A percentile compares a stretch with the other conserved stretches of the same genome.
Evolutionary conservation across 768 basidiomycete species (phyloP).

Genomic region (Boletus eberwhitei): DNA sequence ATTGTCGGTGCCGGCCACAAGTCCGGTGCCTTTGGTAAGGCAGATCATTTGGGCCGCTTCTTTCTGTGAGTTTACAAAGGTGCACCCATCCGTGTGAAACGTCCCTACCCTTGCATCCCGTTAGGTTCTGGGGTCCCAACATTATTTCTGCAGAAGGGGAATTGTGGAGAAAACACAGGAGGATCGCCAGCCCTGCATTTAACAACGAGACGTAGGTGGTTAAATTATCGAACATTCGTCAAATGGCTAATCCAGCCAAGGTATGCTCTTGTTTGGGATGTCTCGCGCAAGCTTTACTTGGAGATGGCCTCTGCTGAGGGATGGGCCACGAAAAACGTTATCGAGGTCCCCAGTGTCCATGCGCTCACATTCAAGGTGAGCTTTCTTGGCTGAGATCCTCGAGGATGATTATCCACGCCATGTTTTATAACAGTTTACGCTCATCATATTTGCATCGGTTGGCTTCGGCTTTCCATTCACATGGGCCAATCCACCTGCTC

Average conservation of each 20-base stretch:
- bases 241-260: constrained; percentile 5
- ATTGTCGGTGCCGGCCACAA: constrained; percentile 18
- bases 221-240: not conserved
- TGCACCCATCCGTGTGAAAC: not conserved
- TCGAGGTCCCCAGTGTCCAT: constrained; percentile 15
- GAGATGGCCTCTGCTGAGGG: constrained; percentile 18
- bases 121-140: constrained; percentile 20
- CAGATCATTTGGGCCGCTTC: constrained; percentile 5
- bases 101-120: not conserved
- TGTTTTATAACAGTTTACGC: constrained; percentile 12
- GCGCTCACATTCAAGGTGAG: constrained; percentile 20
- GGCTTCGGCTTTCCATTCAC: constrained; percentile 25
- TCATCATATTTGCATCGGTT: constrained; percentile 22
- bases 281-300: constrained; percentile 15
- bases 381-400: not conserved
- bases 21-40: constrained; percentile 19
- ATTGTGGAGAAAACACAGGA: constrained; percentile 22
- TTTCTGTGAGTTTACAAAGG: constrained; percentile 15
- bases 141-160: constrained; percentile 12
- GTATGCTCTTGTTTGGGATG: constrained; percentile 22
- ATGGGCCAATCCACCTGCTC: constrained; percentile 15
- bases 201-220: constrained; percentile 22
- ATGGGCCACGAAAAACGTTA: constrained; percentile 15
- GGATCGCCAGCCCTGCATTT: constrained; percentile 20
- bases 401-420: not conserved